Evolutionary conservation across 1,284 basidiomycete species (phyloP).

Genomic region (Tilletia horrida): DNA sequence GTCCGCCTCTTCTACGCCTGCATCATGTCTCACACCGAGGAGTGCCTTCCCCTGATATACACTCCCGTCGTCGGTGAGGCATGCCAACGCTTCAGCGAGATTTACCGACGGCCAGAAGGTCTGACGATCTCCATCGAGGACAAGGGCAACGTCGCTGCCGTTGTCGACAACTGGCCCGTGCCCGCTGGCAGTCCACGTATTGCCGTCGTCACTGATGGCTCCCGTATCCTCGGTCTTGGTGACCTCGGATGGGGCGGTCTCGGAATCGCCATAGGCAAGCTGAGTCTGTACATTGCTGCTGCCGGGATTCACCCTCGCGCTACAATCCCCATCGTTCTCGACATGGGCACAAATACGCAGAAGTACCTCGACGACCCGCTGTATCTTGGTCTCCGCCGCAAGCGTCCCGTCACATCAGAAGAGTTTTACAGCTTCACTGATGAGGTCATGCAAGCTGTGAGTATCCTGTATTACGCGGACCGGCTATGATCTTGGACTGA

Average conservation of each 20-base stretch:
- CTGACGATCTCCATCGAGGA: conserved; percentile 59
- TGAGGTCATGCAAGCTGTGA: conserved; percentile 82
- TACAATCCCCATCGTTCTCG: conserved; percentile 73
- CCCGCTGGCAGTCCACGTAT: conserved; percentile 51
- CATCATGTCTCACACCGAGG: conserved; percentile 63
- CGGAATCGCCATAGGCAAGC: conserved; percentile 89
- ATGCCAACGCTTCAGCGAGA: conserved; percentile 60
- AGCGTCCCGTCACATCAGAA: conserved; percentile 51
- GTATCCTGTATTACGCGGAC: background rate
- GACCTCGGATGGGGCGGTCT: conserved; percentile 70
- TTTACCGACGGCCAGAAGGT: conserved; percentile 64
- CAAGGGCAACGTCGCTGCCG: conserved; percentile 70
- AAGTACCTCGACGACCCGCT: conserved; percentile 78
- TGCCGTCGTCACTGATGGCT: conserved; percentile 68
- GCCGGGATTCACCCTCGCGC: conserved; percentile 81
- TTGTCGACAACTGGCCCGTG: conserved; percentile 74
- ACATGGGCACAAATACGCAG: conserved; percentile 77
- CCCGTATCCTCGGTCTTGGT: conserved; percentile 85
- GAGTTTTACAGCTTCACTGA: conserved; percentile 72
- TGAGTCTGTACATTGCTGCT: conserved; percentile 85
- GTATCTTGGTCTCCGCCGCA: conserved; percentile 70
- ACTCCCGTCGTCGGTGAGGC: conserved; percentile 89
- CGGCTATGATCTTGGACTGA: background rate
- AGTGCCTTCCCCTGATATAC: conserved; percentile 67
- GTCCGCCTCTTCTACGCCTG: conserved; percentile 68